Conservation (phyloP, 768 basidiomycete species). For the Ephemerocybe angulata region DNA sequence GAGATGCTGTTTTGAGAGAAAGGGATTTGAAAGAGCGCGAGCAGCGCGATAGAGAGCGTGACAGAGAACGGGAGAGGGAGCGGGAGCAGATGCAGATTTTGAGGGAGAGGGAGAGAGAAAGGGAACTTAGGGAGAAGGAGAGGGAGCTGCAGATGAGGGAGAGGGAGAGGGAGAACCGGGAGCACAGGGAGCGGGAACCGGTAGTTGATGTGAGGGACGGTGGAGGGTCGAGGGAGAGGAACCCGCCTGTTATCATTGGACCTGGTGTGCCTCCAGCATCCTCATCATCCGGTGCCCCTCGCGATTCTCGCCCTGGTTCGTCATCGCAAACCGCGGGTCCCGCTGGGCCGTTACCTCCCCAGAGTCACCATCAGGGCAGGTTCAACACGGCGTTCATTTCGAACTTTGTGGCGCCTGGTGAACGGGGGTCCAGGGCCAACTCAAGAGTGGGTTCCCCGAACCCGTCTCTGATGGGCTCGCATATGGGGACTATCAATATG, state of each 20-base stretch:
- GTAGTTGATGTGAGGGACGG: too few relatives aligned
- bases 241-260: conserved; percentile 1
- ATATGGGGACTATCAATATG: conserved; percentile 7
- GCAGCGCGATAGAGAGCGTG: background rate
- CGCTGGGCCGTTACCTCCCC: conserved; percentile 12
- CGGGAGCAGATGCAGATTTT: conserved; percentile 1
- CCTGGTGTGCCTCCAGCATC: conserved; percentile 8
- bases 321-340: background rate
- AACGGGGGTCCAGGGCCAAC: background rate
- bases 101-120: conserved; percentile 10
- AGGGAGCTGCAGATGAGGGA: background rate
- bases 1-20: too few relatives aligned
- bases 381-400: conserved; percentile 12
- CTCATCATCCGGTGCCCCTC: background rate
- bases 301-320: background rate
- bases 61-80: background rate
- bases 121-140: conserved; percentile 2
- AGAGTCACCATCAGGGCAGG: conserved; percentile 9
- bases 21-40: too few relatives aligned
- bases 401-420: background rate
- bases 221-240: too few relatives aligned
- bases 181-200: too few relatives aligned
- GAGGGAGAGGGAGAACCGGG: background rate
- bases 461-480: background rate
- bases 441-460: conserved; percentile 8